phyloP scores from a whole-genome alignment of 345 rosid species.

The Lagerstroemia speciosa region DNA sequence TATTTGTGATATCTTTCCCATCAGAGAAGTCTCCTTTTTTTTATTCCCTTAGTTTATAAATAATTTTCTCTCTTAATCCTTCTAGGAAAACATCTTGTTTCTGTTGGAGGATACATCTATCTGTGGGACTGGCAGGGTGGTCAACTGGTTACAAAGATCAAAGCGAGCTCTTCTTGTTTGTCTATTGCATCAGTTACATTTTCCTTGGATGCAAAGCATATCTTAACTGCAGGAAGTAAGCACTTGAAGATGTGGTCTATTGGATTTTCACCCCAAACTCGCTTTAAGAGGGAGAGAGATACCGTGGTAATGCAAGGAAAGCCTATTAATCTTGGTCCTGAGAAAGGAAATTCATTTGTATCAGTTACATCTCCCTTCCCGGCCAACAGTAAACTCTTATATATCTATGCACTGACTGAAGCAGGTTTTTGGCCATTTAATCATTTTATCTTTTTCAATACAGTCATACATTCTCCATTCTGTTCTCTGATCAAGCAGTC shows the following conservation, averaged over 20 bases:
- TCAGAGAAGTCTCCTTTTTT: not conserved
- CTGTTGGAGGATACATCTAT: slow-evolving; percentile 75
- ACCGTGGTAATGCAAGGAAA: slow-evolving; percentile 38
- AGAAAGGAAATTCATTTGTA: slow-evolving; percentile 56
- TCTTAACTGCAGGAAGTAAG: slow-evolving; percentile 72
- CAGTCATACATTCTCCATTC: not conserved
- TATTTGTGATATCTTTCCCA: not conserved
- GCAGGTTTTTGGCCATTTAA: slow-evolving; percentile 36
- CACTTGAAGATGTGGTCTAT: slow-evolving; percentile 71
- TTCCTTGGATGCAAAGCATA: slow-evolving; percentile 49
- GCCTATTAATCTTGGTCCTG: slow-evolving; percentile 49
- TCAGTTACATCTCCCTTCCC: slow-evolving; percentile 38
- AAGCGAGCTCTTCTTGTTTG: slow-evolving; percentile 53
- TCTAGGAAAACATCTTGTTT: slow-evolving; percentile 60
- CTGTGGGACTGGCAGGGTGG: slow-evolving; percentile 75
- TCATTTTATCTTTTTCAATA: slow-evolving; percentile 11
- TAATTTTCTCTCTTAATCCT: not conserved
- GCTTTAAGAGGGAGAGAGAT: slow-evolving; percentile 30
- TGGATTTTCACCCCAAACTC: slow-evolving; percentile 45
- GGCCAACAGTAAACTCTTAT: slow-evolving; percentile 22
- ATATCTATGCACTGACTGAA: slow-evolving; percentile 53
- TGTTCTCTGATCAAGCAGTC: slow-evolving; percentile 1
- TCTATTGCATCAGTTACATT: slow-evolving; percentile 55
- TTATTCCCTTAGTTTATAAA: not conserved
- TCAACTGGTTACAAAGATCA: slow-evolving; percentile 50